phyloP scores from a whole-genome alignment of 768 basidiomycete genomes.

The Leccinum arenicola region DNA sequence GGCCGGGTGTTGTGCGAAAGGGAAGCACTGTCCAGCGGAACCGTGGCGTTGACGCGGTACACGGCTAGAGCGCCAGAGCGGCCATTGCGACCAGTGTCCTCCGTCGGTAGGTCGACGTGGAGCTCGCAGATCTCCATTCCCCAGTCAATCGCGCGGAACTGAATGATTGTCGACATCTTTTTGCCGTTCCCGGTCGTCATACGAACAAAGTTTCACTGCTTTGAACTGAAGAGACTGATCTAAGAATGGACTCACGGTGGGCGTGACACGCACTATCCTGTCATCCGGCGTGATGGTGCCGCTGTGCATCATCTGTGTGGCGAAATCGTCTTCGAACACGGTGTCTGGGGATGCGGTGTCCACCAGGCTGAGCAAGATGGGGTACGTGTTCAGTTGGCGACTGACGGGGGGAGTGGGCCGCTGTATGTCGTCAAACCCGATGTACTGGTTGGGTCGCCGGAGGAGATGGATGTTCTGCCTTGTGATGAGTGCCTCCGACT shows the following conservation, averaged over 20 bases:
- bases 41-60: slow-evolving; percentile 8
- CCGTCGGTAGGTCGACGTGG: slow-evolving; percentile 8
- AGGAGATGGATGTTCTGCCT: neutral
- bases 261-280: neutral
- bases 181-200: neutral
- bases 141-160: slow-evolving; percentile 17
- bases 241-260: slow-evolving; percentile 3
- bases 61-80: slow-evolving; percentile 3
- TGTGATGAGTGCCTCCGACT: neutral
- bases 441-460: neutral
- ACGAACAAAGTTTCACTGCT: neutral
- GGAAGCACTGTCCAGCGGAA: slow-evolving; percentile 5
- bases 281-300: neutral
- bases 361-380: neutral
- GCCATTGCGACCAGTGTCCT: neutral
- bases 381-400: neutral
- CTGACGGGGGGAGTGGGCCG: neutral
- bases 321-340: neutral
- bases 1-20: slow-evolving; percentile 12
- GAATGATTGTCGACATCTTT: slow-evolving; percentile 14
- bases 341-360: neutral
- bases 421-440: neutral
- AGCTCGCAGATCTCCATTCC: slow-evolving; percentile 15
- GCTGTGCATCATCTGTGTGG: neutral
- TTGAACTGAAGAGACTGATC: neutral